Base-by-base conservation (phyloP, 305 asterid species). In the Fraxinus baroniana region DNA sequence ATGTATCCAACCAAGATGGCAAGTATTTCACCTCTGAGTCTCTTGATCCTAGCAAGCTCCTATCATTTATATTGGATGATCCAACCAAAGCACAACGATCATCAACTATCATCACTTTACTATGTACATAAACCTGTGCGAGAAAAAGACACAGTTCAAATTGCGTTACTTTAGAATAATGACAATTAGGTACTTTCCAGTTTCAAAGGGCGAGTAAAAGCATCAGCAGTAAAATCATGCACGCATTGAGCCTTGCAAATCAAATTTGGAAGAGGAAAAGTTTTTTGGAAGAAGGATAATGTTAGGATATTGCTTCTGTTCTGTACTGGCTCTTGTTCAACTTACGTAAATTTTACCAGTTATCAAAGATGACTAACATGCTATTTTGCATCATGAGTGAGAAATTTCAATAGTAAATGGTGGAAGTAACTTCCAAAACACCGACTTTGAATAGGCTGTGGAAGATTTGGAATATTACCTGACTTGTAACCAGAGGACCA, bases 41-140 rank as follows among this genome's bases (percentile, higher is more conserved):
- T 88, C 98, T 91, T 78, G 98, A 93, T 62, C 99, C 99, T 83
- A 95, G 93, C 86, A 95, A 91, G 86, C 99, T 95, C 86, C 99
- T 95, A 86, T 95, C 99, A 76, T 95, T 95, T 79, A 95, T 91
- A 88, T 95, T 95, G 70, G 98, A 91, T 73, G 99, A 95, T 76
- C 99, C 99, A 79, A 95, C 79, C 87, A 95, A 82, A 79, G 97
- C 87, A 87, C 89, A 83, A 2, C 90, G 92, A 81, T 95, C 99
- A 87, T 95, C 99, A 46, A 94, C 89, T 84, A 95, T 92, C 98
- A 95, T 95, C 80, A 95, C 94, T 91, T 95, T 95, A 83, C 99
- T 95, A 80, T 95, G 99, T 77, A 95, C 99, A 78, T 95, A 95
- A 49, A 95, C 90, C 99, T 94, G 88, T 78, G 72, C 2, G 46